Evolutionary conservation across 2,329 filamentous ascomycete species (phyloP), one percentile per base, ranked within the genome.

Genomic region (Hypoxylon sp.): DNA sequence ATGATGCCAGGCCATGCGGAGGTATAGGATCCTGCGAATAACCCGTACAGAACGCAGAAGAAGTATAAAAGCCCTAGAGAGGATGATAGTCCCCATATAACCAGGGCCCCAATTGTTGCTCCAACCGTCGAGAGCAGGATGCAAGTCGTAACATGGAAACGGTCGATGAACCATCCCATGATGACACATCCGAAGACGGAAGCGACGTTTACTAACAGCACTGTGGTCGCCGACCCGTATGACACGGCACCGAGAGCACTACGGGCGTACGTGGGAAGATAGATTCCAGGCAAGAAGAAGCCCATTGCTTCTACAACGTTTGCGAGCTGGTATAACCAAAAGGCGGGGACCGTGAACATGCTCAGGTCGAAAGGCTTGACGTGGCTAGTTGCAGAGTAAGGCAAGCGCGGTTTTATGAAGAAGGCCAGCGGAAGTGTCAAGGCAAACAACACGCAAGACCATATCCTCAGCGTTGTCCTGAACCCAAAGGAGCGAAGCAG

Each of bases 11-110:
- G 81, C 88, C 88, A 91, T 0, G 87, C 85, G 0, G 85, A 84
- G 1, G 85, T 86, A 72, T 88, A 91, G 0, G 86, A 84, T 0
- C 88, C 87, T 0, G 88, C 88, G 57, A 90, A 91, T 68, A 91
- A 80, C 0, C 89, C 89, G 71, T 89, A 91, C 3, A 84, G 78
- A 16, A 89, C 76, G 32, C 87, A 86, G 74, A 89, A 91, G 6
- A 86, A 69, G 22, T 88, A 84, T 30, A 91, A 74, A 2, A 88
- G 77, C 0, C 81, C 81, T 22, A 89, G 76, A 7, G 79, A 83
- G 0, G 80, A 81, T 18, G 85, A 83, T 24, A 85, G 76, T 0
- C 88, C 89, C 89, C 89, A 91, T 20, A 91, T 77, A 9, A 90
- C 73, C 20, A 91, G 83, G 0, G 83, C 85, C 0, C 85, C 84